These are phyloP conservation scores for Coniferiporia weirii DNA, from an alignment of 1,284 basidiomycete species.

Conservation along the genomic window DNA sequence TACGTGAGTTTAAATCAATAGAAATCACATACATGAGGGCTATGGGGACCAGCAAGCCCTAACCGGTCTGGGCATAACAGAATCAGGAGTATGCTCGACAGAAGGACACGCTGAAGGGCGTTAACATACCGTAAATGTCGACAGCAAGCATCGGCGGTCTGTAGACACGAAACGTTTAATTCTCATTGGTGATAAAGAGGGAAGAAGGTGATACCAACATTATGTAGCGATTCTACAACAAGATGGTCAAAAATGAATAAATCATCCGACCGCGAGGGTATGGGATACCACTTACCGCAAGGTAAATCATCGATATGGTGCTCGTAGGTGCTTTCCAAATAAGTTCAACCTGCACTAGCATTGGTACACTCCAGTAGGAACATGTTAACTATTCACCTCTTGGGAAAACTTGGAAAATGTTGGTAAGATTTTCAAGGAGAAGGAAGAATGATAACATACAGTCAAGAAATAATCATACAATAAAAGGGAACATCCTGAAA, in stretches of 20 bases:
- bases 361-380: background rate
- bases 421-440: background rate
- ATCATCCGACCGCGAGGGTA: background rate
- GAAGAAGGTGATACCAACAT: conserved; percentile 6
- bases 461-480: conserved; percentile 19
- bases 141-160: conserved; percentile 17
- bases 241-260: background rate
- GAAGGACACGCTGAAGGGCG: background rate
- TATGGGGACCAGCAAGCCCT: conserved; percentile 9
- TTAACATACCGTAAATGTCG: conserved; percentile 16
- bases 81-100: background rate
- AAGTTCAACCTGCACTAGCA: conserved; percentile 12
- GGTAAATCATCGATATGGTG: conserved; percentile 16
- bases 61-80: conserved; percentile 8
- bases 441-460: conserved; percentile 1
- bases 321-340: conserved; percentile 16
- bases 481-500: conserved; percentile 15
- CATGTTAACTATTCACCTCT: conserved; percentile 3
- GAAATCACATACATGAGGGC: conserved; percentile 3
- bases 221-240: conserved; percentile 17
- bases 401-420: conserved; percentile 8
- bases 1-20: background rate
- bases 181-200: background rate
- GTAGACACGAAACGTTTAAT: background rate
- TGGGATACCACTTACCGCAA: conserved; percentile 3